A percentile compares a stretch with the other conserved stretches of the same genome.
Conservation (phyloP, 2,329 filamentous ascomycete genomes). For the Beauveria varroae region DNA sequence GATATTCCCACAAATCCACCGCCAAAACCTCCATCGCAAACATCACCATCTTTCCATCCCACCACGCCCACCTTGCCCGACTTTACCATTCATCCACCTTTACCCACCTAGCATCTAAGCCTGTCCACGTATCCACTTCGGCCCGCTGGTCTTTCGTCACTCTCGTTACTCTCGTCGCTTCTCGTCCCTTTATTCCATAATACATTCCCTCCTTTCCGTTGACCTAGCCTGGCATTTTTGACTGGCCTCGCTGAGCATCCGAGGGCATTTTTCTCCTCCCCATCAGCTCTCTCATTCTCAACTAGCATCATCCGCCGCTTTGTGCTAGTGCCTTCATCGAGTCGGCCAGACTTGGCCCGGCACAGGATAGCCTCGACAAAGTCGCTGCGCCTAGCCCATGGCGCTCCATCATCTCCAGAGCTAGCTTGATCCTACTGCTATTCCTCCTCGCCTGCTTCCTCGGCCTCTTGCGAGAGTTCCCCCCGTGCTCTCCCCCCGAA, state of each 20-base stretch:
- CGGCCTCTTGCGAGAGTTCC: not conserved
- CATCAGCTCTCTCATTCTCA: not conserved
- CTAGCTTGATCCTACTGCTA: not conserved
- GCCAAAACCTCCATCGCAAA: slow-evolving; percentile 7
- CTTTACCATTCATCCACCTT: not conserved
- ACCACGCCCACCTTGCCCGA: not conserved
- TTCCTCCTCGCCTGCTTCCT: not conserved
- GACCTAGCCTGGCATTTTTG: not conserved
- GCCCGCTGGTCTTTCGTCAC: slow-evolving; percentile 8
- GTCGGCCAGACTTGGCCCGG: not conserved
- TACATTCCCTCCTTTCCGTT: not conserved
- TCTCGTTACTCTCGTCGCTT: slow-evolving; percentile 3
- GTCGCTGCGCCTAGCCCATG: not conserved
- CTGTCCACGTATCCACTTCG: slow-evolving; percentile 6
- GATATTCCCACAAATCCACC: not conserved
- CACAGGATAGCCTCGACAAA: not conserved
- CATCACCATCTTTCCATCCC: slow-evolving; percentile 5
- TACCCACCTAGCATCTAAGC: not conserved
- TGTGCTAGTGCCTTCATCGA: not conserved
- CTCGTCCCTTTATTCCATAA: not conserved
- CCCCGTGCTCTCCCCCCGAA: not conserved
- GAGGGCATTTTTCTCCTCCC: not conserved
- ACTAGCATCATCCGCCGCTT: not conserved
- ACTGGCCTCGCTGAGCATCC: not conserved
- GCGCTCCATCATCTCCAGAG: not conserved